These are phyloP conservation scores for Zoysia matrella DNA, from an alignment of 202 grass and related monocot species.

Conservation along the genomic window DNA sequence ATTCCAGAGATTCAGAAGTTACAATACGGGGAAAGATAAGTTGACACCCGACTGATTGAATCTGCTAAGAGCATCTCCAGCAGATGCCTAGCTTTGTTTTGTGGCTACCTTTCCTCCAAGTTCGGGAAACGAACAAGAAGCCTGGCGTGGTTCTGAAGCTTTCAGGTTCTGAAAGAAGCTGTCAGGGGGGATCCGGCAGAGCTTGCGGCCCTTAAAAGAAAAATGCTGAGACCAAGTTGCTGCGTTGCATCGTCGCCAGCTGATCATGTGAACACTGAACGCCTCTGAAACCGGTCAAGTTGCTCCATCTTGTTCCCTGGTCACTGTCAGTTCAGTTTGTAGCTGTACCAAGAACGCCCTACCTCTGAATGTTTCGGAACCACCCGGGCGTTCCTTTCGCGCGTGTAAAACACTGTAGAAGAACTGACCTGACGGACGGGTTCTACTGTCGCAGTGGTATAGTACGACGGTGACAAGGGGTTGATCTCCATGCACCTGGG, in stretches of 20 bases:
- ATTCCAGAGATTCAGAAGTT: not conserved
- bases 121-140: conserved; percentile 48
- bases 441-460: not conserved
- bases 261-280: conserved; percentile 16
- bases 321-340: not conserved
- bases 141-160: conserved; percentile 53
- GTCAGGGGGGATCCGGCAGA: conserved; percentile 26
- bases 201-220: conserved; percentile 40
- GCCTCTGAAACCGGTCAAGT: not conserved
- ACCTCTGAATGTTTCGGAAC: not conserved
- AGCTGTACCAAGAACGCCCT: not conserved
- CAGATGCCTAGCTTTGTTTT: conserved; percentile 42
- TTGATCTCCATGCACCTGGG: not conserved
- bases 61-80: not conserved
- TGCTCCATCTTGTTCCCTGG: not conserved
- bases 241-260: conserved; percentile 3
- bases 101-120: conserved; percentile 54
- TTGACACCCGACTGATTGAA: conserved; percentile 12
- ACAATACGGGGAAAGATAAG: not conserved
- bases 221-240: conserved; percentile 5
- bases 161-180: not conserved
- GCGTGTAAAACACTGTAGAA: not conserved
- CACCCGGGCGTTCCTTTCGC: not conserved
- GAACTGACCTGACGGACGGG: not conserved
- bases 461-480: not conserved